A percentile compares a stretch with the other conserved stretches of the same genome.
These are phyloP conservation scores for Aspergillus piperis DNA, from an alignment of 2,329 filamentous ascomycete species.

Conservation along the genomic window DNA sequence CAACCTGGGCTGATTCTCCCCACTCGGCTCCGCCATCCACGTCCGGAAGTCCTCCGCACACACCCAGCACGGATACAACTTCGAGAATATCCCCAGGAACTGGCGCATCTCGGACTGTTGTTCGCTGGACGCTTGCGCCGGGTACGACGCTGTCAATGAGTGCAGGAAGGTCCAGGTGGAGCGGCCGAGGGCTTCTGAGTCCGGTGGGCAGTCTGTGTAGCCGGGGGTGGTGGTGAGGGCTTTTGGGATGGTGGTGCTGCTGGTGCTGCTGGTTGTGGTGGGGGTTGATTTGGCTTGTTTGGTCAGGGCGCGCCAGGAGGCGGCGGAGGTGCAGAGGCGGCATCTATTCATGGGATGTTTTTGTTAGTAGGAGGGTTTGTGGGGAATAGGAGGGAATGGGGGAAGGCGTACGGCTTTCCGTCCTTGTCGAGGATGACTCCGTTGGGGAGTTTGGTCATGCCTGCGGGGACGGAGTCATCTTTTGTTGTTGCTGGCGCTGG, in stretches of 20 bases:
- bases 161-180: conserved; percentile 93
- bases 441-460: conserved; percentile 40
- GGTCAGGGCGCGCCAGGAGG: conserved; percentile 49
- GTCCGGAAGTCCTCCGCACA: conserved; percentile 88
- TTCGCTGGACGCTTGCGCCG: conserved; percentile 63
- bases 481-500: conserved; percentile 6
- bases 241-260: conserved; percentile 44
- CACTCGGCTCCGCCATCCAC: conserved; percentile 67
- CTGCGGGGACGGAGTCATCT: conserved; percentile 18
- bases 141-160: conserved; percentile 85
- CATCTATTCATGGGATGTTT: conserved; percentile 37
- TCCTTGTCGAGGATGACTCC: conserved; percentile 54
- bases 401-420: conserved; percentile 50
- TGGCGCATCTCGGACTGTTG: conserved; percentile 75
- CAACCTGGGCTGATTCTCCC: conserved; percentile 63
- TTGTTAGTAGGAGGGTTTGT: neutral
- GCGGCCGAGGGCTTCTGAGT: conserved; percentile 83
- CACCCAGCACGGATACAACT: conserved; percentile 91
- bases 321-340: conserved; percentile 50
- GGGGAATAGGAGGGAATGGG: neutral
- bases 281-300: conserved; percentile 42
- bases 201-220: conserved; percentile 74
- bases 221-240: conserved; percentile 19
- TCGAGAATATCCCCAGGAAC: conserved; percentile 80
- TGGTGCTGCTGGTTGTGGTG: conserved; percentile 34